Base-by-base conservation (phyloP, 305 asterid species). In the Striga hermonthica region DNA sequence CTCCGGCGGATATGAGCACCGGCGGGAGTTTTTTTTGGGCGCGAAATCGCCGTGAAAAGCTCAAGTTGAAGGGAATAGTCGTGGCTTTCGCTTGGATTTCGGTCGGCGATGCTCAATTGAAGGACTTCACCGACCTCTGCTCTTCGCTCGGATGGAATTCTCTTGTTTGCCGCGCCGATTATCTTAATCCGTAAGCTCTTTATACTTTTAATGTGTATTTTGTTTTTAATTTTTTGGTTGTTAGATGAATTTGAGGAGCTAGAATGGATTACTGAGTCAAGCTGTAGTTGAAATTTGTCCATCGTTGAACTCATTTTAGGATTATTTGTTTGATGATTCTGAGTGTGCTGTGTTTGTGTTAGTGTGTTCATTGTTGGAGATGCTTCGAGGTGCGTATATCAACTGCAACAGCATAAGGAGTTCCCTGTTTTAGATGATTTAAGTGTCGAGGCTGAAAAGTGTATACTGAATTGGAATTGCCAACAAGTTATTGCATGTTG, bases 151-250 rank as follows among this genome's bases (percentile, higher is more conserved):
- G 93, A 15, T 91, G 95, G 90, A 78, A 70, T 54, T 83, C 83
- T 59, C 85, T 91, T 34, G 88, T 84, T 59, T 86, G 89, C 76
- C 85, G 89, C 73, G 78, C 97, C 64, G 92, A 86, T 81, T 84
- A 82, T 66, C 82, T 84, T 64, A 88, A 89, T 61, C 81, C 84
- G 97, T 90, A 15, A 6, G 57, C 8, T 50, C 22, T 39, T 48
- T 63, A 13, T 39, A 13, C 28, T 34, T 40, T 60, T 39, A 4
- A 45, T 16, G 65, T 54, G 62, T 54, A 5, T 8, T 41, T 41
- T 41, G 47, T 10, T 5, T 8, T 41, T 22, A 22, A 2, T 22
- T 22, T 22, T 22, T 22, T 22, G 31, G 31, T 22, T 22, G 31
- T 22, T 22, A 22, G 31, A 22, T 22, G 31, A 22, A 22, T 39